phyloP scores from a whole-genome alignment of 352 stramenopile species.

The Pythium volutum region DNA sequence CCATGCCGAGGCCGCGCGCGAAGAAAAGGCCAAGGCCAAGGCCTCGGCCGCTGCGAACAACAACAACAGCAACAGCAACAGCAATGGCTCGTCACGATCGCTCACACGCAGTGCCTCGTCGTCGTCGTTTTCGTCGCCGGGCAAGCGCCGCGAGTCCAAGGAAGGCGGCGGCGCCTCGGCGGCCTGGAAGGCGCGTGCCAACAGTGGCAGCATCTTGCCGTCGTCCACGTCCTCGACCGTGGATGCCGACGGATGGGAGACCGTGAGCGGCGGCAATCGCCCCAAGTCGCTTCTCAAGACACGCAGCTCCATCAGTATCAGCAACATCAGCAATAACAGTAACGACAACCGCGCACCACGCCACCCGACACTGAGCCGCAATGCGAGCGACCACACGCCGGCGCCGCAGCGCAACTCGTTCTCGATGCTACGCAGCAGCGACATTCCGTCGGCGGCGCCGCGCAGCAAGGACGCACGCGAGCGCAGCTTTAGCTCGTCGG shows the following conservation, averaged over 20 bases:
- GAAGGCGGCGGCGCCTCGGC: slow-evolving; percentile 42
- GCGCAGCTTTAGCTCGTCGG: slow-evolving; percentile 31
- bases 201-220: background rate
- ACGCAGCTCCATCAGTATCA: slow-evolving; percentile 48
- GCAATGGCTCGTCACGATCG: slow-evolving; percentile 24
- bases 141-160: slow-evolving; percentile 37
- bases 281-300: slow-evolving; percentile 66
- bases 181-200: slow-evolving; percentile 61
- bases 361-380: slow-evolving; percentile 31
- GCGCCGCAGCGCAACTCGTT: slow-evolving; percentile 35
- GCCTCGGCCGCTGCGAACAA: slow-evolving; percentile 30
- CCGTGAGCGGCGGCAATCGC: slow-evolving; percentile 37
- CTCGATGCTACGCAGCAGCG: slow-evolving; percentile 29
- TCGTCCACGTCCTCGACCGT: slow-evolving; percentile 6
- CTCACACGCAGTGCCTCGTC: slow-evolving; percentile 68
- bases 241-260: slow-evolving; percentile 75
- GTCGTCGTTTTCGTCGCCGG: slow-evolving; percentile 26
- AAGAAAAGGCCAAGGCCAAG: slow-evolving; percentile 69
- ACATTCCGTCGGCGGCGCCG: background rate
- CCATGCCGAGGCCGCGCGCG: slow-evolving; percentile 66
- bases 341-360: slow-evolving; percentile 37
- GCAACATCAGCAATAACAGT: background rate
- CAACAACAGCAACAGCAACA: too few species aligned
- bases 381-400: slow-evolving; percentile 17
- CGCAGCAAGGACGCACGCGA: slow-evolving; percentile 37